phyloP scores from a whole-genome alignment of 2,329 filamentous ascomycete species.

The Aureobasidium sp. region DNA sequence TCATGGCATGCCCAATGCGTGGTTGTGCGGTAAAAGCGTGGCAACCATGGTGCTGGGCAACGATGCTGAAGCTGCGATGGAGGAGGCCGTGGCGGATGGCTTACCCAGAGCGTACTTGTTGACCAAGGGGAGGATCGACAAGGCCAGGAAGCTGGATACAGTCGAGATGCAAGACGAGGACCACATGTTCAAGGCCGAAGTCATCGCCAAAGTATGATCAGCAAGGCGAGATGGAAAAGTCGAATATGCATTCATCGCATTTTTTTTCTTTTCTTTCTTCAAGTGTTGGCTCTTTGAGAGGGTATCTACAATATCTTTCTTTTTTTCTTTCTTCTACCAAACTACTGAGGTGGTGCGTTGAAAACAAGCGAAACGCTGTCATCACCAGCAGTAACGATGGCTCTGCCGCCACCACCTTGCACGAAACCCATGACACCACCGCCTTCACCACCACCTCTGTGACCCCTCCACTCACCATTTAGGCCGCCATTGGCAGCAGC shows the following conservation, averaged over 20 bases:
- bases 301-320: not conserved
- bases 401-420: slow-evolving; percentile 65
- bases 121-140: slow-evolving; percentile 23
- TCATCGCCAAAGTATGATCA: not conserved
- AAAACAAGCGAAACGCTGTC: slow-evolving; percentile 67
- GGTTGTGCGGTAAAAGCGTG: slow-evolving; percentile 57
- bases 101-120: slow-evolving; percentile 27
- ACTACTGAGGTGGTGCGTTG: slow-evolving; percentile 32
- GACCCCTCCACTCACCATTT: slow-evolving; percentile 83
- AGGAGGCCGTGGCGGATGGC: slow-evolving; percentile 19
- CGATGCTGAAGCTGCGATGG: slow-evolving; percentile 15
- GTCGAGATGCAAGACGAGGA: slow-evolving; percentile 23
- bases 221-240: too few relatives aligned
- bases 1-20: slow-evolving; percentile 71
- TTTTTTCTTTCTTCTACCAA: not conserved
- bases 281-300: too few relatives aligned
- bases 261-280: too few relatives aligned
- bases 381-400: slow-evolving; percentile 84
- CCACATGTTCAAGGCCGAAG: slow-evolving; percentile 14
- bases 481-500: slow-evolving; percentile 62
- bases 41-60: slow-evolving; percentile 51
- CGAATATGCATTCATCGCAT: too few relatives aligned
- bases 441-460: slow-evolving; percentile 74
- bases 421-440: slow-evolving; percentile 89
- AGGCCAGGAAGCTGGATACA: slow-evolving; percentile 21